Evolutionary conservation across 1,284 basidiomycete species (phyloP), one percentile per base, ranked within the genome.

Genomic region (Psilocybe mexicana): DNA sequence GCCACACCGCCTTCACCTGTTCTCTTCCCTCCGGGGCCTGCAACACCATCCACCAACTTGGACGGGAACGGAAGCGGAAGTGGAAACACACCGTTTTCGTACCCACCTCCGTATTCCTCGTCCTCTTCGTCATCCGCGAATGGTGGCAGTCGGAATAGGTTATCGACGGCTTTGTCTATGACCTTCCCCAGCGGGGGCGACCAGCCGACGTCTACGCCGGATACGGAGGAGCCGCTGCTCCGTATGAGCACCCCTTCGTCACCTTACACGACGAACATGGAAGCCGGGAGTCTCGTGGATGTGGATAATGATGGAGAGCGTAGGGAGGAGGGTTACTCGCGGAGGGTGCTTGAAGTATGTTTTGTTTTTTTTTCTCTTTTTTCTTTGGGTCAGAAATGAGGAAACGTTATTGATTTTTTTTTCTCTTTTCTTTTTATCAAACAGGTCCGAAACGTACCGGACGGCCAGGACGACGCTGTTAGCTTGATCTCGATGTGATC

Each of bases 331-430:
- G 82, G 83, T 60, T 82, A 84, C 70, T 80, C 80, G n/a, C 73
- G 79, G 47, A 79, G 78, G 50, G 81, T 86, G 28, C 74, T 88
- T 57, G 84, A 77, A 66, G 86, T 83, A 69, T 63, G 80, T 71
- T 24, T 55, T 56, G 43, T 24, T 57, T 23, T 42, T 55, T 58
- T 46, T 35, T 60, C 11, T 43, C 8, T n/a, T 12, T 23, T 48
- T n/a, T 35, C 7, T 35, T 35, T 46, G 7, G 12, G 4, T 46
- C 28, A 6, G 25, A 11, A 33, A 4, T 6, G 8, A 18, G 30
- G 35, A 25, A 14, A 14, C 18, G 18, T 18, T 18, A 18, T 33
- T 23, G 14, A 14, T 18, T 18, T 23, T n/a, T 48, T 7, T 26
- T 8, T 23, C 18, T 35, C 14, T 18, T 23, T n/a, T 48, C n/a